phyloP scores from a whole-genome alignment of 331 rosid species.

The Arachis monticola region DNA sequence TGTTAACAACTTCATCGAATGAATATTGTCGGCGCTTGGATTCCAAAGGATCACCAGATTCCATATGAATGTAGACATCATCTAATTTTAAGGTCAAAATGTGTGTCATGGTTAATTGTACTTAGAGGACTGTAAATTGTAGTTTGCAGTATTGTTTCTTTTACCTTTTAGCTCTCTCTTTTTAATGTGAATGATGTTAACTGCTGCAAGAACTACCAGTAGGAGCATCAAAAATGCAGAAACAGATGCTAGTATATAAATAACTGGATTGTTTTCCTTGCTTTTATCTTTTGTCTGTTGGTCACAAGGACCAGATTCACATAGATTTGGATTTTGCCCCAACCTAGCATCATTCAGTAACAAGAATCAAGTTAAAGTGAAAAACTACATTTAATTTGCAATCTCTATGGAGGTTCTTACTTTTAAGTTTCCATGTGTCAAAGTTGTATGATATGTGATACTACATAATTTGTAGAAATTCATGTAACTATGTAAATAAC shows the following conservation, averaged over 20 bases:
- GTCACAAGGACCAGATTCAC: slow-evolving; percentile 41
- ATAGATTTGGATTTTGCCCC: slow-evolving; percentile 44
- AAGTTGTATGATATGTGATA: too few species aligned
- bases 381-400: not conserved
- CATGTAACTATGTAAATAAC: too few species aligned
- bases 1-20: not conserved
- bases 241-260: slow-evolving; percentile 47
- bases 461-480: too few species aligned
- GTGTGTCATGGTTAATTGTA: not conserved
- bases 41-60: not conserved
- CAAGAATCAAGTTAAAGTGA: slow-evolving; percentile 7
- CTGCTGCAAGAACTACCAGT: slow-evolving; percentile 23
- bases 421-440: too few species aligned
- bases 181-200: slow-evolving; percentile 19
- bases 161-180: slow-evolving; percentile 37
- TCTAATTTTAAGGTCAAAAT: not conserved
- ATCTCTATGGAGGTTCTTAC: too few species aligned
- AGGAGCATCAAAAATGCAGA: slow-evolving; percentile 37
- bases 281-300: not conserved
- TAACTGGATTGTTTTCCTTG: slow-evolving; percentile 9
- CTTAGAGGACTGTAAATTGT: not conserved
- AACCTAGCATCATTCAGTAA: slow-evolving; percentile 21
- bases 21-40: too few species aligned
- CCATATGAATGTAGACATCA: not conserved
- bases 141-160: not conserved